Conservation (phyloP, 441 rosid species). For the Viola pubescens region DNA sequence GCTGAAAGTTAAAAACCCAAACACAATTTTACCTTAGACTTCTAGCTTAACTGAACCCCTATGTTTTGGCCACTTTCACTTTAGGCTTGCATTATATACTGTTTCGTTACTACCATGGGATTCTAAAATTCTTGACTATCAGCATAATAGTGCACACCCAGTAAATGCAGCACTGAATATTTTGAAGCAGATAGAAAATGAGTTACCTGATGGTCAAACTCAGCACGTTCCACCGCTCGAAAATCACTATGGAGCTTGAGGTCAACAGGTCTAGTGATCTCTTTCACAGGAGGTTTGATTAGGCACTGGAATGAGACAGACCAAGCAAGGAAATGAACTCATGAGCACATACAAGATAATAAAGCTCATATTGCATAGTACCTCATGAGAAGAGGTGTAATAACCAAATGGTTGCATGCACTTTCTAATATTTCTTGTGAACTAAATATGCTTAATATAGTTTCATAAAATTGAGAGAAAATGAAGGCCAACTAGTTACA, state of each 20-base stretch:
- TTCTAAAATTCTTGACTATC: neutral
- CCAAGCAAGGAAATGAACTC: conserved; percentile 9
- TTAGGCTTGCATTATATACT: too few relatives aligned
- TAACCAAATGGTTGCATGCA: too few relatives aligned
- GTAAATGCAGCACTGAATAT: neutral
- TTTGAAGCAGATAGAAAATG: neutral
- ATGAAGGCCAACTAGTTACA: neutral
- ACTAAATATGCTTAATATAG: too few relatives aligned
- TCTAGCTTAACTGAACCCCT: too few relatives aligned
- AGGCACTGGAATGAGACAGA: conserved; percentile 43
- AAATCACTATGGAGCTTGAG: conserved; percentile 64
- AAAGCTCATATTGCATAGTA: neutral
- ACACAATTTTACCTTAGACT: too few relatives aligned
- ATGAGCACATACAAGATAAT: neutral
- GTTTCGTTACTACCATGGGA: too few relatives aligned
- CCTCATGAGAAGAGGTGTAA: neutral
- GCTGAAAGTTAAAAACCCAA: too few relatives aligned
- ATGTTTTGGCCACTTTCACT: too few relatives aligned
- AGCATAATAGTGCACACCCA: neutral
- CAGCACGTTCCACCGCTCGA: conserved; percentile 81
- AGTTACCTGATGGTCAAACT: conserved; percentile 82
- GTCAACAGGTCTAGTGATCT: conserved; percentile 61
- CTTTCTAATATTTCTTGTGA: too few relatives aligned
- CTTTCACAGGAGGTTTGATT: conserved; percentile 68
- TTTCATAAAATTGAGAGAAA: too few relatives aligned